These are phyloP conservation scores for Zymoseptoria pseudotritici DNA, from an alignment of 2,329 filamentous ascomycete species.

Conservation along the genomic window DNA sequence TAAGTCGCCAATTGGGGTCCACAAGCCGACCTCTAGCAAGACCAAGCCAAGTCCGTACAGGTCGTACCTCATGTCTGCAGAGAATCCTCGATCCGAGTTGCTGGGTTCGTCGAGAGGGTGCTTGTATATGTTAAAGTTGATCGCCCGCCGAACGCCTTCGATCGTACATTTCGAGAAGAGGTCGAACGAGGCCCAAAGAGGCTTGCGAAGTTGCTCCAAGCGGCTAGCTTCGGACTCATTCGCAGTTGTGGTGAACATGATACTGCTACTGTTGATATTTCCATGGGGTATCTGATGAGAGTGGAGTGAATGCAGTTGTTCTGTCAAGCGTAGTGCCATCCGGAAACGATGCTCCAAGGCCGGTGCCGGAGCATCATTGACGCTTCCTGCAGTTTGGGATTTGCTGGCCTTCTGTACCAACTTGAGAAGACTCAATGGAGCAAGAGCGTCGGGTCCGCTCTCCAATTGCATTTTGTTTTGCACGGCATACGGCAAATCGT, in stretches of 20 bases:
- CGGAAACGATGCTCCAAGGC: slow-evolving; percentile 69
- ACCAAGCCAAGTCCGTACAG: slow-evolving; percentile 67
- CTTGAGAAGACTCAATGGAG: slow-evolving; percentile 40
- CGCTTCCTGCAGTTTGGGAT: slow-evolving; percentile 28
- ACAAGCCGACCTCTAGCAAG: slow-evolving; percentile 67
- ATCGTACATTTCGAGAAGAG: slow-evolving; percentile 56
- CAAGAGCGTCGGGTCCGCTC: slow-evolving; percentile 21
- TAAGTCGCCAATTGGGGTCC: slow-evolving; percentile 57
- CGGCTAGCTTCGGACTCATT: slow-evolving; percentile 39
- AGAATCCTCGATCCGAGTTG: slow-evolving; percentile 37
- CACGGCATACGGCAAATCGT: slow-evolving; percentile 57
- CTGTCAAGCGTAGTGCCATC: slow-evolving; percentile 63
- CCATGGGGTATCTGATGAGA: slow-evolving; percentile 62
- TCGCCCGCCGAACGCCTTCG: slow-evolving; percentile 37
- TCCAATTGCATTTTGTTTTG: slow-evolving; percentile 38
- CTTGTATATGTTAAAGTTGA: slow-evolving; percentile 53
- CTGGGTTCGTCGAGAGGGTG: slow-evolving; percentile 49
- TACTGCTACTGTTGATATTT: slow-evolving; percentile 58
- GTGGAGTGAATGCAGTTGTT: slow-evolving; percentile 68
- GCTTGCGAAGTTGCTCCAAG: slow-evolving; percentile 54
- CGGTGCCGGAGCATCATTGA: slow-evolving; percentile 44
- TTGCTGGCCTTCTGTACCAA: slow-evolving; percentile 42
- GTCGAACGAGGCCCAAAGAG: slow-evolving; percentile 67
- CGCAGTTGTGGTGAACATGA: slow-evolving; percentile 54
- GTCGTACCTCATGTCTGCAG: slow-evolving; percentile 48